Conservation (phyloP, 805 yeast species). For the Wickerhamomyces hampshirensis region DNA sequence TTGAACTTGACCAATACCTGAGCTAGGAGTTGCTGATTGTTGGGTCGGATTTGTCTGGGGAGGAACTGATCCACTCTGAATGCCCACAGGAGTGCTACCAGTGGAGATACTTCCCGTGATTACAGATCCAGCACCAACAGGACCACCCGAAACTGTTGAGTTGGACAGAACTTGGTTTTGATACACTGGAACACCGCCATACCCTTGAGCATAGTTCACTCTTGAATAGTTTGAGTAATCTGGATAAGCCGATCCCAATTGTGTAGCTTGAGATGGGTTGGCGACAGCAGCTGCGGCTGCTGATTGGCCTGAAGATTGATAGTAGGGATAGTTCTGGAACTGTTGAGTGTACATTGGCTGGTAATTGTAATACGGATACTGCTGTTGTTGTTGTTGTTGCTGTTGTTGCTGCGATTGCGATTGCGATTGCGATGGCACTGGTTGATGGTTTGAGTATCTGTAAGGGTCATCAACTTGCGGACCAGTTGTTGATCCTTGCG, state of each 20-base stretch:
- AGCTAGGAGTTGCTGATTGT: constrained; percentile 9
- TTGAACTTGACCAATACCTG: constrained; percentile 25
- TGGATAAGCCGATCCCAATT: constrained; percentile 13
- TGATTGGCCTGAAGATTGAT: constrained; percentile 12
- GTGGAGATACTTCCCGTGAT: background rate
- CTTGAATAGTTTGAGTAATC: constrained; percentile 23
- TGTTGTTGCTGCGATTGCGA: constrained; percentile 5
- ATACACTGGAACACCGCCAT: constrained; percentile 16
- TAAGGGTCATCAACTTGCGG: constrained; percentile 13
- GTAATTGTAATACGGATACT: constrained; percentile 10
- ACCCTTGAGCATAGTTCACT: constrained; percentile 21
- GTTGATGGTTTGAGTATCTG: constrained; percentile 13
- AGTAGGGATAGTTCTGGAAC: constrained; percentile 21
- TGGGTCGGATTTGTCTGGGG: constrained; percentile 6
- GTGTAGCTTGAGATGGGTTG: constrained; percentile 1
- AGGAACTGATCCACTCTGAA: background rate
- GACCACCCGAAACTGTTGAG: constrained; percentile 1
- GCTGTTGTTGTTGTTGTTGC: constrained; percentile 11
- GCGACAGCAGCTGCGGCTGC: constrained; percentile 5
- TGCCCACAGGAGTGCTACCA: background rate
- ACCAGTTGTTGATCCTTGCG: background rate
- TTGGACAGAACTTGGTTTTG: constrained; percentile 14
- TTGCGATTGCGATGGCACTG: constrained; percentile 4
- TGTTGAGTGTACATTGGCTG: constrained; percentile 13
- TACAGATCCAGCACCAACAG: constrained; percentile 11